Conservation (phyloP, 2,329 filamentous ascomycete species). For the Malbranchea zuffiana region DNA sequence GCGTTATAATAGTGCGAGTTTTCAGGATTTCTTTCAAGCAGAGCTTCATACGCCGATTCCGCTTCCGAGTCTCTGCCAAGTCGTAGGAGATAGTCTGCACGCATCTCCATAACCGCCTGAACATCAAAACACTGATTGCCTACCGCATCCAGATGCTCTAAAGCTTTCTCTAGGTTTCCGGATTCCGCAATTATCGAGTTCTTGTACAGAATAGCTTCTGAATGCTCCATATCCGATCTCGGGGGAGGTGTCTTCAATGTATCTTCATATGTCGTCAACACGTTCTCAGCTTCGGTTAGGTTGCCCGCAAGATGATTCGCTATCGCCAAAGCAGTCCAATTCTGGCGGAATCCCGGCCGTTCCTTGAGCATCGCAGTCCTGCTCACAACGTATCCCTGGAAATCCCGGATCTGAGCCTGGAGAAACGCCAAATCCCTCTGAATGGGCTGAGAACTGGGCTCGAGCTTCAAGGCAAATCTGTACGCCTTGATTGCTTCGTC, state of each 20-base stretch:
- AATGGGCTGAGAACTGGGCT: constrained; percentile 90
- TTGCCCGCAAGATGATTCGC: constrained; percentile 87
- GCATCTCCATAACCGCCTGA: constrained; percentile 71
- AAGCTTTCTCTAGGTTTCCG: constrained; percentile 68
- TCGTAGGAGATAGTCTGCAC: constrained; percentile 71
- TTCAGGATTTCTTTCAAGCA: constrained; percentile 81
- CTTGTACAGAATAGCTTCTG: constrained; percentile 89
- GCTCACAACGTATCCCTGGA: constrained; percentile 83
- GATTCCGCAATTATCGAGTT: constrained; percentile 87
- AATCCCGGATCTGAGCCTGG: constrained; percentile 95
- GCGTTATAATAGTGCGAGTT: constrained; percentile 76
- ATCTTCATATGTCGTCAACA: constrained; percentile 83
- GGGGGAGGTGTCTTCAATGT: constrained; percentile 73
- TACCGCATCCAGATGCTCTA: constrained; percentile 73
- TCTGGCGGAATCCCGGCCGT: constrained; percentile 70
- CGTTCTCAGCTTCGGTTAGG: constrained; percentile 74
- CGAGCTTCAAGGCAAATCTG: constrained; percentile 83
- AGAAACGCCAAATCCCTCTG: constrained; percentile 85
- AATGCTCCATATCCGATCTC: constrained; percentile 77
- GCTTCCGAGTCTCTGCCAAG: constrained; percentile 71
- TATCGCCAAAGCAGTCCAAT: constrained; percentile 95
- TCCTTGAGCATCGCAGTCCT: constrained; percentile 78
- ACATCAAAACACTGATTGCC: constrained; percentile 72
- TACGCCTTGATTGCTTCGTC: constrained; percentile 99
- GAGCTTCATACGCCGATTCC: constrained; percentile 63